phyloP scores from a whole-genome alignment of 306 rosid genomes.

The Fagus sylvatica region DNA sequence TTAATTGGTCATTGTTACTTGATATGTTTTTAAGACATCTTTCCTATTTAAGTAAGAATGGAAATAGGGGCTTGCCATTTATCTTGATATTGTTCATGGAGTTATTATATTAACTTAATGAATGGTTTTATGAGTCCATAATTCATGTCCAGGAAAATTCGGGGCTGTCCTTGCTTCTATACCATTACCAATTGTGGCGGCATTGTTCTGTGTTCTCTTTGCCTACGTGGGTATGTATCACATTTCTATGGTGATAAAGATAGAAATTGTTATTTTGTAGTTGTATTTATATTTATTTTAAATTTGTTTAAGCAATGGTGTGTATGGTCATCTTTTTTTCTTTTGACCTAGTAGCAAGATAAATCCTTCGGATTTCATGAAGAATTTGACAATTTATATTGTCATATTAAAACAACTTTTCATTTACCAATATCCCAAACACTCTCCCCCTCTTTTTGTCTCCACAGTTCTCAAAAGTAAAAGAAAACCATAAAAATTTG shows the following conservation, averaged over 20 bases:
- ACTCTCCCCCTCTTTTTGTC: too few species aligned
- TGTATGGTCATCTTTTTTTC: too few species aligned
- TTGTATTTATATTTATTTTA: not conserved
- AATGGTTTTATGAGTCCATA: slow-evolving; percentile 8
- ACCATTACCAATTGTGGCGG: slow-evolving; percentile 80
- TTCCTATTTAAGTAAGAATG: not conserved
- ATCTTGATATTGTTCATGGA: not conserved
- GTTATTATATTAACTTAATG: not conserved
- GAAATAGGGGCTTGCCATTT: not conserved
- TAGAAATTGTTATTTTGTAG: not conserved
- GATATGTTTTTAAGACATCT: slow-evolving; percentile 1
- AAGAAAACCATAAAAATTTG: too few species aligned
- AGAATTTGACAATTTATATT: too few species aligned
- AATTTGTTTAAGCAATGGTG: not conserved
- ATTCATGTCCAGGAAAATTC: slow-evolving; percentile 68
- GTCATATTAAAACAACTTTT: too few species aligned
- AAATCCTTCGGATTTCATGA: too few species aligned
- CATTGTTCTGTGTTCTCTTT: slow-evolving; percentile 77
- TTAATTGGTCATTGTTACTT: not conserved
- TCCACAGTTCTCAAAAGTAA: too few species aligned
- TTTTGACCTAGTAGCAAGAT: too few species aligned
- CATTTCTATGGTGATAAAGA: not conserved
- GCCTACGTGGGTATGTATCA: slow-evolving; percentile 74
- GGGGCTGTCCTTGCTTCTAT: slow-evolving; percentile 92
- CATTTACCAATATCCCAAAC: too few species aligned